Conservation (phyloP, 2,329 filamentous ascomycete species). For the Colletotrichum tanaceti region DNA sequence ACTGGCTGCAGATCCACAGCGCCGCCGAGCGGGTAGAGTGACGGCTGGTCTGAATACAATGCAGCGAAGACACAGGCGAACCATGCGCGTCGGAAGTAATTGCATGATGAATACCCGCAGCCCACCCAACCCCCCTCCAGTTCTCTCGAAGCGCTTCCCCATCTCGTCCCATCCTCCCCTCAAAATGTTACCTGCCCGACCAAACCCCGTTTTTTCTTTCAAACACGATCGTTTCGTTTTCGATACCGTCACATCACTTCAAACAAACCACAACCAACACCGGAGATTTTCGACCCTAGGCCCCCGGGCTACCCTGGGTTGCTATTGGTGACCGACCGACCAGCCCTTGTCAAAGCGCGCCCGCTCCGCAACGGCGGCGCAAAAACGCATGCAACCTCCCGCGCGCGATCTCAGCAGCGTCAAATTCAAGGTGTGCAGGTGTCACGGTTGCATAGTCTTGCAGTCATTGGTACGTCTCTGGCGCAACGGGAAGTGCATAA, state of each 20-base stretch:
- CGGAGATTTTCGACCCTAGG: slow-evolving; percentile 13
- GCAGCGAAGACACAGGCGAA: neutral
- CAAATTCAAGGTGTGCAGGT: slow-evolving; percentile 12
- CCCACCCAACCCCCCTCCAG: neutral
- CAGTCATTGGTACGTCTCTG: neutral
- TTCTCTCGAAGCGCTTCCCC: neutral
- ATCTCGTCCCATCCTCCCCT: neutral
- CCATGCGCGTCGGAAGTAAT: neutral
- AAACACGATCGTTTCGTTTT: neutral
- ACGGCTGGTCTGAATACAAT: neutral
- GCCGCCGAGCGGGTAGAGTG: neutral
- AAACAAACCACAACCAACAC: slow-evolving; percentile 7
- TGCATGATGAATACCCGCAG: no score
- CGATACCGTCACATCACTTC: neutral
- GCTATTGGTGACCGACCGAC: slow-evolving; percentile 1
- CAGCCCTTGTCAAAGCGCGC: slow-evolving; percentile 22
- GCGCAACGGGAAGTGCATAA: neutral
- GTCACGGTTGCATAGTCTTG: slow-evolving; percentile 8
- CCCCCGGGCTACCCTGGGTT: neutral
- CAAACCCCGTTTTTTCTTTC: neutral
- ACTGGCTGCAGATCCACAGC: neutral
- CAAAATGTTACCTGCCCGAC: neutral
- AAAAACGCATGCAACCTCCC: slow-evolving; percentile 18
- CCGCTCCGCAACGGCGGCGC: neutral
- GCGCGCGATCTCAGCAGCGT: neutral